Base-by-base conservation (phyloP, 148 eudicot species). In the Chenopodium berlandieri region DNA sequence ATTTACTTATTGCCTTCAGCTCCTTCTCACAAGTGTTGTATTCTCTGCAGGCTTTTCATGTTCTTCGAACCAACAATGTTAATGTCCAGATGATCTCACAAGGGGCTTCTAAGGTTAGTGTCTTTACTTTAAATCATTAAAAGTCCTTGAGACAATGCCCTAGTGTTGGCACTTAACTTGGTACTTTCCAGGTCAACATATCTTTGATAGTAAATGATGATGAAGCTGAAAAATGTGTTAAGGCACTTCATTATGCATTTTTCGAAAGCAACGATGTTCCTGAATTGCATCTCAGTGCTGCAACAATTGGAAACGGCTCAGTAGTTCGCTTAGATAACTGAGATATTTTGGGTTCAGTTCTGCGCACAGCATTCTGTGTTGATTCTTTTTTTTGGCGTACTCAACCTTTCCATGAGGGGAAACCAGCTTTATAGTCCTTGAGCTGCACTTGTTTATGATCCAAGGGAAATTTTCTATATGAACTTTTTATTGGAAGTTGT, bases 21-120 rank as follows among this genome's bases (percentile, higher is more conserved):
- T 72, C 4, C 58, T 67, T 65, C 56, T 80, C 50, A 65, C 31
- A 16, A 8, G 30, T 76, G 34, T 52, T 66, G 19, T 80, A 80
- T 75, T 73, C 22, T 46, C 80, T 78, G 83, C 88, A 96, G 99
- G 98, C 87, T 44, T 96, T 96, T 80, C 85, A 81, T 80, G 97
- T 92, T 82, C 91, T 96, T 78, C 95, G 83, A 47, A 72, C 82
- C 11, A 90, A 89, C 78, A 92, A 90, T 48, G 94, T 92, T 31
- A 96, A 94, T 84, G 99, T 94, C 75, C 98, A 96, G 87, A 96
- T 96, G 99, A 96, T 96, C 80, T 96, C 98, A 46, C 99, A 94
- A 85, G 98, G 99, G 70, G 99, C 99, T 76, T 94, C 97, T 9
- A 94, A 96, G 92, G 94, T 91, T 71, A 60, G 54, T 60, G 32